Evolutionary conservation across 306 rosid genomes (phyloP), one percentile per base, ranked within the genome.

Genomic region (Acacia acuminata): DNA sequence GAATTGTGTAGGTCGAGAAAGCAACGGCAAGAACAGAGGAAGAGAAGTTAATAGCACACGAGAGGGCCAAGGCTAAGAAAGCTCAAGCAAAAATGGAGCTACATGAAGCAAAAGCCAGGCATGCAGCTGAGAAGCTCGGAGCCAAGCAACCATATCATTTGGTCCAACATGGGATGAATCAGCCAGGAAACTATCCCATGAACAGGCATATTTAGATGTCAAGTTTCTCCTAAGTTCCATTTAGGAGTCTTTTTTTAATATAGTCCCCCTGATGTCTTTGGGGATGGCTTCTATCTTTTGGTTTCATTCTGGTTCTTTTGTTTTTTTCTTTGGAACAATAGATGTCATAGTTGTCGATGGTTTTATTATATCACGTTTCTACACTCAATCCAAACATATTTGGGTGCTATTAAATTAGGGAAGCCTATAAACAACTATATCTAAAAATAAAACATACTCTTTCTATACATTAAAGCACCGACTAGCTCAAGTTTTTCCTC

Each of bases 41-140:
- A 69, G 93, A 87, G 87, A 88, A 75, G 56, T 85, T 42, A 32
- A 86, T 92, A 48, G 90, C 86, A 1, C 86, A 85, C 42, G 96
- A 94, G 50, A 81, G 75, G 2, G 83, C 87, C 48, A 91, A 82
- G 82, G 96, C 91, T 1, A 88, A 85, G 50, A 91, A 88, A 69
- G 93, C 91, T 2, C 65, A 84, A 78, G 97, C 98, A 24, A 90
- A 92, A 83, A 86, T 81, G 86, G 90, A 91, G 82, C 80, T 90
- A 7, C 98, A 89, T 60, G 90, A 90, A 69, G 92, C 93, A 15
- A 92, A 88, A 83, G 97, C 88, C 13, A 76, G 50, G 88, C 96
- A 86, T 71, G 97, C 92, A 0, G 89, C 82, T 1, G 88, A 90
- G 71, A 91, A 86, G 82, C 71, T 83, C 40, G 34, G 55, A 3